phyloP scores from a whole-genome alignment of 164 flowering plant species.

The Warburgia ugandensis region DNA sequence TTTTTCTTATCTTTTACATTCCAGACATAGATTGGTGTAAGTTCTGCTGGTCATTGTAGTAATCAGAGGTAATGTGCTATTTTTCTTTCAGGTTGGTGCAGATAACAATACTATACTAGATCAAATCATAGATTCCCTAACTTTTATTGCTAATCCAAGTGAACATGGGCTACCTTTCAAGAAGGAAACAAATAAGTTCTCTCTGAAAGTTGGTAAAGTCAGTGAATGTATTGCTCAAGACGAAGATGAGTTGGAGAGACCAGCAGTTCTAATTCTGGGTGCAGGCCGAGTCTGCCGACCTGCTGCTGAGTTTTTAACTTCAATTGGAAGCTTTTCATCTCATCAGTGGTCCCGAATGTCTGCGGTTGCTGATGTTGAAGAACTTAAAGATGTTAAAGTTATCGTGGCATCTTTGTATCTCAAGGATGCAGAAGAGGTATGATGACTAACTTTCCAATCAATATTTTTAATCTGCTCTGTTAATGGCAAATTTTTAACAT shows the following conservation, averaged over 20 bases:
- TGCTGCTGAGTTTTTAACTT: slow-evolving; percentile 73
- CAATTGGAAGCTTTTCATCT: slow-evolving; percentile 43
- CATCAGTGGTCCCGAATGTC: slow-evolving; percentile 25
- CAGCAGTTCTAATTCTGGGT: slow-evolving; percentile 70
- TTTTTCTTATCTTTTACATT: too few relatives aligned
- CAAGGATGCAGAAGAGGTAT: slow-evolving; percentile 94
- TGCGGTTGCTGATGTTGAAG: slow-evolving; percentile 25
- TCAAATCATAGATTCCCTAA: slow-evolving; percentile 77
- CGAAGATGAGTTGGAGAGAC: slow-evolving; percentile 23
- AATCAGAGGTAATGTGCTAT: slow-evolving; percentile 4
- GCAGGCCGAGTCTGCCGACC: slow-evolving; percentile 98
- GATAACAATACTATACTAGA: slow-evolving; percentile 63
- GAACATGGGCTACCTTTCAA: slow-evolving; percentile 14
- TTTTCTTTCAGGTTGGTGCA: slow-evolving; percentile 66
- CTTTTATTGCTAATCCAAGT: slow-evolving; percentile 51
- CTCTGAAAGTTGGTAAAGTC: slow-evolving; percentile 53
- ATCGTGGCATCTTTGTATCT: slow-evolving; percentile 88
- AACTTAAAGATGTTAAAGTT: slow-evolving; percentile 47
- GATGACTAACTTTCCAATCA: slow-evolving; percentile 3
- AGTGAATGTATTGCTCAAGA: slow-evolving; percentile 24
- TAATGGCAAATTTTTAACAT: not conserved
- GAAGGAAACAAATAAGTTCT: slow-evolving; percentile 34
- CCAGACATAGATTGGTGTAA: not conserved
- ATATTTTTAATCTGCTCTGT: slow-evolving; percentile 1
- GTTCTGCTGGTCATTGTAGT: not conserved